These are phyloP conservation scores for Prunus padus DNA, from an alignment of 306 rosid species.

Conservation along the genomic window DNA sequence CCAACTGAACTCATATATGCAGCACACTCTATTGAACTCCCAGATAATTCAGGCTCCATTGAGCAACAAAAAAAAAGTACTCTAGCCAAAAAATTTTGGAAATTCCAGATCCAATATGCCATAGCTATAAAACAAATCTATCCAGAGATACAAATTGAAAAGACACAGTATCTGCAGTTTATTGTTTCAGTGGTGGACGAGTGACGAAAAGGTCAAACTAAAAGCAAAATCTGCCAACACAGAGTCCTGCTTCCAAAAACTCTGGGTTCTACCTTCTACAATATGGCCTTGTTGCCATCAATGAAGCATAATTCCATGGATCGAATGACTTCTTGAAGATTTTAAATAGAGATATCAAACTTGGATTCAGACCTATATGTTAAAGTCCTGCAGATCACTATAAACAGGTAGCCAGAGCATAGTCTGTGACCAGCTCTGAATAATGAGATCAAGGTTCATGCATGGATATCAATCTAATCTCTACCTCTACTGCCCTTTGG, in stretches of 20 bases:
- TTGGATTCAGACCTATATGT: background rate
- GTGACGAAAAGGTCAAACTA: background rate
- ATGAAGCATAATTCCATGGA: background rate
- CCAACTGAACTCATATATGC: background rate
- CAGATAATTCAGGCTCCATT: background rate
- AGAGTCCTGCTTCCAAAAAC: background rate
- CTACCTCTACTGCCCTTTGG: background rate
- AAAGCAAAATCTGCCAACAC: background rate
- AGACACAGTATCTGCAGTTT: background rate
- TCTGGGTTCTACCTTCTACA: background rate
- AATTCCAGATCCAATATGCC: background rate
- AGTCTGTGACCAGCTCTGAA: background rate
- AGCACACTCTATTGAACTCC: background rate
- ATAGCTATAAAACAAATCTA: background rate
- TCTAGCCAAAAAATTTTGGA: background rate
- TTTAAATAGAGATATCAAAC: background rate
- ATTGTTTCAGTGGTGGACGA: background rate
- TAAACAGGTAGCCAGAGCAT: background rate
- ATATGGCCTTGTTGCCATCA: background rate
- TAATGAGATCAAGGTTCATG: conserved; percentile 3
- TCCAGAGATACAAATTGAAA: background rate
- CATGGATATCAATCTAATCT: background rate
- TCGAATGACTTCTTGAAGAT: background rate
- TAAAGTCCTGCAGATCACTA: background rate
- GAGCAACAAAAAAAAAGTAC: background rate